A percentile compares a stretch with the other conserved stretches of the same genome.
phyloP scores from a whole-genome alignment of 139 green algal species.

The Chlamydomonas urium region DNA sequence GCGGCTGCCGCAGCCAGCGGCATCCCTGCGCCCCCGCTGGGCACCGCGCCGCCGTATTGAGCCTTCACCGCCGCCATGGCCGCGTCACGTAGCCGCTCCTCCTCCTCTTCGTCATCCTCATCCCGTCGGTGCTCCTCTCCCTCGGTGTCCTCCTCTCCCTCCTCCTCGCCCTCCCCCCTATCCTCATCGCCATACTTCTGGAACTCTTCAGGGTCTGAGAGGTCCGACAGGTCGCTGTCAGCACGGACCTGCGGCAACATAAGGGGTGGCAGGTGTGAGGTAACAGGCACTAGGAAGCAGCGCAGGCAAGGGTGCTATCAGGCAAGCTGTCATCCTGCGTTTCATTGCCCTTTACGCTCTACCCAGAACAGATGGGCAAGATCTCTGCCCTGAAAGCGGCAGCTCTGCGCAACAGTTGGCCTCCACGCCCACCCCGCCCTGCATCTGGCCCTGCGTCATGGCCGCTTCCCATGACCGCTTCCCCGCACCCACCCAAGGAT shows the following conservation, averaged over 20 bases:
- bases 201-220: constrained; percentile 5
- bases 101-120: background rate
- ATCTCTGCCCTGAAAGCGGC: no score
- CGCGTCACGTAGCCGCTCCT: background rate
- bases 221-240: background rate
- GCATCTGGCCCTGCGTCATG: no score
- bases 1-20: background rate
- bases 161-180: background rate
- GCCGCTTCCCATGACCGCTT: no score
- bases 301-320: no score
- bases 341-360: no score
- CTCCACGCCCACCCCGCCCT: no score
- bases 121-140: background rate
- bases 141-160: background rate
- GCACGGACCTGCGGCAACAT: background rate
- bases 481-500: no score
- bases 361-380: no score
- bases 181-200: constrained; percentile 7
- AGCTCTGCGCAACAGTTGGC: no score
- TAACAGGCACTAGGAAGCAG: no score
- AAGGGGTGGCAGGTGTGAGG: background rate
- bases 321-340: no score
- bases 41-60: background rate
- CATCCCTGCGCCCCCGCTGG: constrained; percentile 3
- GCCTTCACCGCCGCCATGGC: background rate